Evolutionary conservation across 75 land plant genomes (phyloP), one percentile per base, ranked within the genome.

Genomic region (Larix kaempferi): DNA sequence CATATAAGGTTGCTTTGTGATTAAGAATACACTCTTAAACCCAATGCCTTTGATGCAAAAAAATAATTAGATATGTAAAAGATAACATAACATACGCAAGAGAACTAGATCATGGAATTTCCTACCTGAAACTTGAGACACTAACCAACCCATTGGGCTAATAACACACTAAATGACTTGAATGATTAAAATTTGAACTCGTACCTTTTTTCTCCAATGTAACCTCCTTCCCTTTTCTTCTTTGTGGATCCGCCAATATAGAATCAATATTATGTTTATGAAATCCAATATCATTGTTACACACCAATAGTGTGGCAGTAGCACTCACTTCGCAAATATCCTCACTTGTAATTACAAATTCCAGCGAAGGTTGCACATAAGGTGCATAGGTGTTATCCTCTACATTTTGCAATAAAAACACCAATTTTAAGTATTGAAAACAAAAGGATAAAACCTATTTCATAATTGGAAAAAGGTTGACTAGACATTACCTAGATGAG

Each of bases 281-380:
- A 59, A 88, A 88, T 15, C 89, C 89, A 21, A 27, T 60, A 76
- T 88, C 89, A 52, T 88, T 88, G 82, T 88, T 85, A 54, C 85
- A 80, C 2, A 87, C 61, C 49, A 87, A 26, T 1, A 87, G 59
- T 21, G 89, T 87, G 5, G 61, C 52, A 17, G 73, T 26, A 19
- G 84, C 89, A 22, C 84, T 84, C 23, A 78, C 62, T 5, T 29
- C 79, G 0, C 82, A 79, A 1, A 88, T 77, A n/a, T 88, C 89
- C 23, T 65, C 71, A 4, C 78, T 57, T 0, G 84, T 84, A 19
- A 87, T 4, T 6, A 84, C 76, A 57, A 87, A 74, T n/a, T 85
- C 84, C 56, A 87, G 14, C 13, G 82, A 60, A 19, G 89, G 89
- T 2, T 60, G 6, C 14, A 85, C 69, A 6, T 78, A 81, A 35